Conservation (phyloP, 2,329 filamentous ascomycete genomes). For the Clarireedia homoeocarpa region DNA sequence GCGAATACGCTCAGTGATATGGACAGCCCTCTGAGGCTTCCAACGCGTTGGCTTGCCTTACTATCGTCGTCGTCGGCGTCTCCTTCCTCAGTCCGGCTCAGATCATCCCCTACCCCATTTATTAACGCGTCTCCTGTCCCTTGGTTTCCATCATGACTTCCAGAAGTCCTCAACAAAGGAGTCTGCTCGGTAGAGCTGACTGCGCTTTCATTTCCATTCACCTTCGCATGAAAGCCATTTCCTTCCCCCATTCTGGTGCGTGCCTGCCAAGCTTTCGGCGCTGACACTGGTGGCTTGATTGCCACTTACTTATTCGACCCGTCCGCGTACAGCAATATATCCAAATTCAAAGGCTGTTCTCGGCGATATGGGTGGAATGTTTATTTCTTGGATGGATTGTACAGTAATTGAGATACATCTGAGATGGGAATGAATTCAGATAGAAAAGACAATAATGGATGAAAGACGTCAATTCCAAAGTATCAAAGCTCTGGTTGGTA, state of each 20-base stretch:
- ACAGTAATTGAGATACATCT: too few species aligned
- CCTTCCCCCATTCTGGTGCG: conserved; percentile 1
- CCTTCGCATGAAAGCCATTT: background rate
- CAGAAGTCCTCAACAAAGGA: conserved; percentile 15
- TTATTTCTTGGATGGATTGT: too few species aligned
- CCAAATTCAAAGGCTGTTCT: too few species aligned
- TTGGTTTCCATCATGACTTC: background rate
- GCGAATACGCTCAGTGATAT: conserved; percentile 47
- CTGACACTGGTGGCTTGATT: background rate
- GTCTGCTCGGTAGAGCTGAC: conserved; percentile 13
- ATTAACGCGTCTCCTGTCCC: conserved; percentile 12
- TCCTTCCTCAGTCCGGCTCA: background rate
- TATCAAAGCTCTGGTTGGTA: too few species aligned
- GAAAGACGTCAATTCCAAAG: too few species aligned
- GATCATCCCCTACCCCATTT: background rate
- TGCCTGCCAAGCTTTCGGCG: background rate
- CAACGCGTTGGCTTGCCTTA: conserved; percentile 26
- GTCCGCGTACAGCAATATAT: background rate
- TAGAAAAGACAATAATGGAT: too few species aligned
- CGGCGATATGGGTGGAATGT: too few species aligned
- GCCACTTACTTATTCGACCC: background rate
- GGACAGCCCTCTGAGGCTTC: conserved; percentile 31
- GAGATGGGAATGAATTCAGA: too few species aligned
- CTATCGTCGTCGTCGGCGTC: conserved; percentile 27
- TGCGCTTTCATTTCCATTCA: background rate